Percentiles rank a stretch among this genome's conserved stretches.
These are phyloP conservation scores for Xylaria curta DNA, from an alignment of 495 filamentous ascomycete species.

Conservation along the genomic window DNA sequence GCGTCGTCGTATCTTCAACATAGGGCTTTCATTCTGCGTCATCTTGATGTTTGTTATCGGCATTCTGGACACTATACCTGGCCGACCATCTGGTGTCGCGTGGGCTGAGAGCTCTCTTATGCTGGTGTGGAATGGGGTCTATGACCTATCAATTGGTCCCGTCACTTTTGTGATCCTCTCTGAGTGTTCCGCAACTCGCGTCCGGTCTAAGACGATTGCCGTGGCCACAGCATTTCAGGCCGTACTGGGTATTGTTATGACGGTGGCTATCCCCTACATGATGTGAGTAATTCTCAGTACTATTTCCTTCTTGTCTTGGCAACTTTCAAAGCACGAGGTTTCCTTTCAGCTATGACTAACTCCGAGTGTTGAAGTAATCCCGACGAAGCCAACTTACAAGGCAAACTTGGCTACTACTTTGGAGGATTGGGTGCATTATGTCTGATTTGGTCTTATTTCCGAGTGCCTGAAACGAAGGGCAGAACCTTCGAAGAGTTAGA, in stretches of 20 bases:
- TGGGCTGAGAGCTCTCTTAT: conserved; percentile 63
- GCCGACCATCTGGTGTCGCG: conserved; percentile 46
- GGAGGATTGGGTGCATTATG: conserved; percentile 58
- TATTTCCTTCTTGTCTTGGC: not conserved
- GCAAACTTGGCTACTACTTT: conserved; percentile 74
- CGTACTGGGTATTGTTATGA: conserved; percentile 64
- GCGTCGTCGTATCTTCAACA: conserved; percentile 60
- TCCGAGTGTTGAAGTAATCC: conserved; percentile 49
- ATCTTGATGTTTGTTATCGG: conserved; percentile 64
- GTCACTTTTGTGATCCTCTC: conserved; percentile 67
- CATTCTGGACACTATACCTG: conserved; percentile 61
- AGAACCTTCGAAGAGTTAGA: conserved; percentile 67
- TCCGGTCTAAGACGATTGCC: conserved; percentile 68
- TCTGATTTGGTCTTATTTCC: conserved; percentile 57
- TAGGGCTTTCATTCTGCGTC: conserved; percentile 54
- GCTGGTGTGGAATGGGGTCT: conserved; percentile 64
- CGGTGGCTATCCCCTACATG: conserved; percentile 70
- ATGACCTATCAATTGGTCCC: conserved; percentile 64
- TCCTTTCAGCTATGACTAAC: not conserved
- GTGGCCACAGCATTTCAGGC: conserved; percentile 67
- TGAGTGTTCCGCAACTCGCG: conserved; percentile 62
- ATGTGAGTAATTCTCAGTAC: conserved; percentile 37
- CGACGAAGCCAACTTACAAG: conserved; percentile 65
- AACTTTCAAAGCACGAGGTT: not conserved
- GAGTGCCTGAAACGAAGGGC: conserved; percentile 66